Percentiles rank a stretch among this genome's conserved stretches.
phyloP scores from a whole-genome alignment of 2,329 filamentous ascomycete genomes.

The Microsporum canis region DNA sequence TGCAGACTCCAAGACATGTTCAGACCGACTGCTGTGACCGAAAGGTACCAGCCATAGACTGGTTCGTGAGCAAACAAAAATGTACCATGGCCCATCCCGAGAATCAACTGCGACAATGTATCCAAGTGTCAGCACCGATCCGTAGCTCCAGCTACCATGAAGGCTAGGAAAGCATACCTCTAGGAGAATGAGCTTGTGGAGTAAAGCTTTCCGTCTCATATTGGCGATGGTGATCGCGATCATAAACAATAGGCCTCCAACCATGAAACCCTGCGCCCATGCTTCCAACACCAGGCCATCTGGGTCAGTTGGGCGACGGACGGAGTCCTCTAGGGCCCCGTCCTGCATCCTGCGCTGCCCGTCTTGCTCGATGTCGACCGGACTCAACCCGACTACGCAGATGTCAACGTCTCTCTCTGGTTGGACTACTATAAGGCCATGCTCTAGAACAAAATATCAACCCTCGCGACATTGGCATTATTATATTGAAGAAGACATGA shows the following conservation, averaged over 20 bases:
- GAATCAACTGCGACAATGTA: slow-evolving; percentile 35
- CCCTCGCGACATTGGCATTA: neutral
- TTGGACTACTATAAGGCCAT: neutral
- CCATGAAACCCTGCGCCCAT: slow-evolving; percentile 41
- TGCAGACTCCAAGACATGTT: slow-evolving; percentile 54
- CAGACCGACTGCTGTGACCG: slow-evolving; percentile 48
- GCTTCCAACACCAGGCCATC: slow-evolving; percentile 35
- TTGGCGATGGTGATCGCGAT: slow-evolving; percentile 39
- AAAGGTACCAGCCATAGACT: slow-evolving; percentile 53
- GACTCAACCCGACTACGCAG: neutral
- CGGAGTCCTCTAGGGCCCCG: neutral
- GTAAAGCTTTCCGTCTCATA: slow-evolving; percentile 37
- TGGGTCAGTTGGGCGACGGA: slow-evolving; percentile 15
- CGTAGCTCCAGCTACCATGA: neutral
- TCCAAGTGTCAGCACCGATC: neutral
- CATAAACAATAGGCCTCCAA: slow-evolving; percentile 41
- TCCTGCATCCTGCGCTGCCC: neutral
- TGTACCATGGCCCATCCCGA: slow-evolving; percentile 47
- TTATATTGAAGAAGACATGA: neutral
- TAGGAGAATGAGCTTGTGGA: slow-evolving; percentile 42
- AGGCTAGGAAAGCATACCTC: slow-evolving; percentile 28
- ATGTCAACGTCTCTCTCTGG: neutral
- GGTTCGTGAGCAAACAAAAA: slow-evolving; percentile 48
- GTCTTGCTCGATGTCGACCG: neutral
- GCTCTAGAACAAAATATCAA: neutral